Conservation (phyloP, 257 asterid species). For the Plantago major region DNA sequence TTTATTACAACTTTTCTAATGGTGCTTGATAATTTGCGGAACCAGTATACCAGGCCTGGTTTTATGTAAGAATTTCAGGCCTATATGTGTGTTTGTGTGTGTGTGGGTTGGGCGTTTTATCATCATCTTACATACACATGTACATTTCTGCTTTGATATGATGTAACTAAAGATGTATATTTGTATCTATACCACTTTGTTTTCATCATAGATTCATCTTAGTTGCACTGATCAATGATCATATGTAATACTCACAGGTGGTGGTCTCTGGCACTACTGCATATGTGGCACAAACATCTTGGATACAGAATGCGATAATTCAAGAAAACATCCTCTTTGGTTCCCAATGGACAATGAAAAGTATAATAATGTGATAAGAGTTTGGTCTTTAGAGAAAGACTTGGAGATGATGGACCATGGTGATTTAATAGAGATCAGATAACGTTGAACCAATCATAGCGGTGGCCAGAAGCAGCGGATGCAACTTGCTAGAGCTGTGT, state of each 20-base stretch:
- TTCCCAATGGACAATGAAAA: neutral
- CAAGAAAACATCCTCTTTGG: slow-evolving; percentile 15
- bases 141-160: no score
- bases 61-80: no score
- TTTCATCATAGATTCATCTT: no score
- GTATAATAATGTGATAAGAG: neutral
- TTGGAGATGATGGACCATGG: slow-evolving; percentile 21
- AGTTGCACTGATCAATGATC: no score
- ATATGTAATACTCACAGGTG: neutral
- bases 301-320: slow-evolving; percentile 8
- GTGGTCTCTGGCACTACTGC: neutral
- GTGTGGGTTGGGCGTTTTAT: no score
- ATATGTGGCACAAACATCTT: slow-evolving; percentile 9
- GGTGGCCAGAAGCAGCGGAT: slow-evolving; percentile 86
- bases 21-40: no score
- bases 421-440: slow-evolving; percentile 72
- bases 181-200: no score
- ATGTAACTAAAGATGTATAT: no score
- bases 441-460: slow-evolving; percentile 72
- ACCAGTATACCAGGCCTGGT: no score
- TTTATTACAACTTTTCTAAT: no score
- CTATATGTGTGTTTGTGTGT: no score
- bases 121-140: no score
- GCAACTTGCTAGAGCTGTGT: slow-evolving; percentile 78
- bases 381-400: neutral